Evolutionary conservation across 179 eudicot genomes (phyloP).

Genomic region (Spergularia azorica): DNA sequence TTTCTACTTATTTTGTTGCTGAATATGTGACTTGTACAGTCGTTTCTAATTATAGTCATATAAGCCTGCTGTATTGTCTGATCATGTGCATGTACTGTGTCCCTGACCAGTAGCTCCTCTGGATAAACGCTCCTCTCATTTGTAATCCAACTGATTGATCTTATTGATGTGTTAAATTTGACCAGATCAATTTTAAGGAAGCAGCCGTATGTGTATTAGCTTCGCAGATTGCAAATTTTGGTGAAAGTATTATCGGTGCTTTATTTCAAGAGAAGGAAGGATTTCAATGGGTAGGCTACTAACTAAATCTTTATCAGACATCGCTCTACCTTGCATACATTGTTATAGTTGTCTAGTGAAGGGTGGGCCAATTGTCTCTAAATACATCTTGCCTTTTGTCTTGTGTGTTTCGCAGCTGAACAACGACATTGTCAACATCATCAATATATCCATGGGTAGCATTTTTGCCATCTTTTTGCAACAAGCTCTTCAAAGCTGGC

Average conservation of each 20-base stretch:
- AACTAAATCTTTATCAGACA: background rate
- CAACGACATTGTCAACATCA: constrained; percentile 82
- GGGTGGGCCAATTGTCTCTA: background rate
- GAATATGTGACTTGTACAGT: no score
- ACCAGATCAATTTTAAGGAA: constrained; percentile 62
- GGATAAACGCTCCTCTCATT: background rate
- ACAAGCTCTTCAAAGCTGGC: constrained; percentile 49
- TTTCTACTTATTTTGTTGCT: background rate
- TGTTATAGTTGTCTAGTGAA: no score
- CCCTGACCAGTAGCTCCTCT: no score
- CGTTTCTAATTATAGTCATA: no score
- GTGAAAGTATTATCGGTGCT: constrained; percentile 95
- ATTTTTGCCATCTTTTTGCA: constrained; percentile 69
- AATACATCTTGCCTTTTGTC: background rate
- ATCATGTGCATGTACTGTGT: no score
- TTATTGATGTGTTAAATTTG: constrained; percentile 14
- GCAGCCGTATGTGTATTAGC: constrained; percentile 74
- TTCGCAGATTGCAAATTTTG: constrained; percentile 83
- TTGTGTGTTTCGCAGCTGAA: constrained; percentile 58
- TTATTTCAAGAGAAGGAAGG: constrained; percentile 85
- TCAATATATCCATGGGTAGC: constrained; percentile 88
- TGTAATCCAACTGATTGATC: background rate
- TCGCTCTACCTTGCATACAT: no score
- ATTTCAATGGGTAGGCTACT: constrained; percentile 68
- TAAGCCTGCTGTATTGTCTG: no score